A percentile compares a stretch with the other conserved stretches of the same genome.
phyloP scores from a whole-genome alignment of 805 yeast species.

The Sugiyamaella mastotermitis region DNA sequence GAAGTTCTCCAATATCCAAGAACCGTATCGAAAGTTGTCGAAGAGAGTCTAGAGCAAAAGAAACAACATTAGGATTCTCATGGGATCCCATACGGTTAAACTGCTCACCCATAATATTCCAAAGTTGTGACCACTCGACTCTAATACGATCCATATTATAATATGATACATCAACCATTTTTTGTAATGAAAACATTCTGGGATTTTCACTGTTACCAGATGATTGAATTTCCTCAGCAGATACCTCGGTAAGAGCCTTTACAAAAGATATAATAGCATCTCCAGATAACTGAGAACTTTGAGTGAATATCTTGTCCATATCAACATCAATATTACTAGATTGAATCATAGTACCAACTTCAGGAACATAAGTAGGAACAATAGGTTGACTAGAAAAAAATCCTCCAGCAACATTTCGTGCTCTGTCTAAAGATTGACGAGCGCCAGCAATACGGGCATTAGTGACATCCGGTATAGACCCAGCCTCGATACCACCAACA shows the following conservation, averaged over 20 bases:
- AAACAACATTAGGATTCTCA: constrained; percentile 65
- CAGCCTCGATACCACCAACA: constrained; percentile 81
- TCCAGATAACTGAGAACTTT: constrained; percentile 72
- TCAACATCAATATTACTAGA: constrained; percentile 37
- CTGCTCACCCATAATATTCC: constrained; percentile 89
- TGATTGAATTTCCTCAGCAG: constrained; percentile 84
- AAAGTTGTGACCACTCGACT: constrained; percentile 91
- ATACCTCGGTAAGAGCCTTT: constrained; percentile 76
- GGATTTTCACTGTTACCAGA: constrained; percentile 80
- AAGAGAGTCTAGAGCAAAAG: constrained; percentile 89
- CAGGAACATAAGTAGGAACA: constrained; percentile 17
- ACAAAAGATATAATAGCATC: constrained; percentile 84
- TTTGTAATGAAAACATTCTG: constrained; percentile 85
- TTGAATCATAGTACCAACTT: constrained; percentile 29
- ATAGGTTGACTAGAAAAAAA: constrained; percentile 1
- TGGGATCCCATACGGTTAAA: constrained; percentile 83
- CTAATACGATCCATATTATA: constrained; percentile 96
- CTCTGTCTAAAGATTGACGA: constrained; percentile 14
- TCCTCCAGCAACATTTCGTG: no score
- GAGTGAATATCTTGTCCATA: constrained; percentile 82
- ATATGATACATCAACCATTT: constrained; percentile 95
- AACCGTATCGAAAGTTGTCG: constrained; percentile 91
- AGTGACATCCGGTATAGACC: constrained; percentile 77
- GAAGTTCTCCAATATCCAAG: constrained; percentile 85
- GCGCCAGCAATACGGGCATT: constrained; percentile 66